These are phyloP conservation scores for Botrytis sinoallii DNA, from an alignment of 2,329 filamentous ascomycete genomes.

Conservation along the genomic window DNA sequence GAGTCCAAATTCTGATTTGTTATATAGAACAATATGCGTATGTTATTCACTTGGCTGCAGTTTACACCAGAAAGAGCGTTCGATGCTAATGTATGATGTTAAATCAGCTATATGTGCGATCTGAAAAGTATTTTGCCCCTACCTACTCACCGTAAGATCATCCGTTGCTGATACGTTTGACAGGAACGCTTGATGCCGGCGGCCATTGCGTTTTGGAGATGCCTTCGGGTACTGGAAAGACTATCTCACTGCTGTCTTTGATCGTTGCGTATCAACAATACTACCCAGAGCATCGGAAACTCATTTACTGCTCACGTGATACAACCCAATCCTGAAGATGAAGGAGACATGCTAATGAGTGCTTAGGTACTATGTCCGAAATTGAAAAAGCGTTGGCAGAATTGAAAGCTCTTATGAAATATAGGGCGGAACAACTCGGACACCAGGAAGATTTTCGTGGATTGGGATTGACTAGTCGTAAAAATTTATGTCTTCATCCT, in stretches of 20 bases:
- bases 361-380: constrained; percentile 86
- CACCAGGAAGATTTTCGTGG: constrained; percentile 89
- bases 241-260: constrained; percentile 87
- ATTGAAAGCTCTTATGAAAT: constrained; percentile 90
- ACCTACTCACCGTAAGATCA: not conserved
- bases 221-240: constrained; percentile 98
- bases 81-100: constrained; percentile 22
- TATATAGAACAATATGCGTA: constrained; percentile 66
- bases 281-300: constrained; percentile 87
- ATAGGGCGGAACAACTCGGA: constrained; percentile 84
- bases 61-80: not conserved
- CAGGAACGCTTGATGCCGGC: constrained; percentile 79
- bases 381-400: constrained; percentile 97
- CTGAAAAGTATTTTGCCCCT: constrained; percentile 56
- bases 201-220: constrained; percentile 98
- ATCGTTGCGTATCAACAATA: constrained; percentile 97
- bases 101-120: constrained; percentile 71
- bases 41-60: constrained; percentile 22
- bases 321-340: not conserved
- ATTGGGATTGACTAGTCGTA: constrained; percentile 88
- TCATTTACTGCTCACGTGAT: constrained; percentile 94
- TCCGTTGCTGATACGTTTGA: constrained; percentile 22
- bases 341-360: not conserved
- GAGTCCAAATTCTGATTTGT: constrained; percentile 36
- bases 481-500: constrained; percentile 94